phyloP scores from a whole-genome alignment of 2,329 filamentous ascomycete species.

The Dactylellina sp. region DNA sequence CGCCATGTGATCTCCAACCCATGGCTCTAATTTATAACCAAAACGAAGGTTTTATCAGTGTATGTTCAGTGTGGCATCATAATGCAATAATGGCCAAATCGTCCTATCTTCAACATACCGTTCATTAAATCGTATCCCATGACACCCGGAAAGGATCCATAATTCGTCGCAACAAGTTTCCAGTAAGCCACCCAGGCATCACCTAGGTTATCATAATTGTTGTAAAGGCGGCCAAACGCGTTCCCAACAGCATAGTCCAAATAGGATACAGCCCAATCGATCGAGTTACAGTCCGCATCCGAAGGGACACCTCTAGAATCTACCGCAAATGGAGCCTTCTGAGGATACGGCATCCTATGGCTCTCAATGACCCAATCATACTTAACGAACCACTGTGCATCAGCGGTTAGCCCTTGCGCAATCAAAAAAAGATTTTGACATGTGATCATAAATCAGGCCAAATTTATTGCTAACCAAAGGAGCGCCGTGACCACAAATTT shows the following conservation, averaged over 20 bases:
- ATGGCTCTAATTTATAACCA: slow-evolving; percentile 28
- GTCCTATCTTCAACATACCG: slow-evolving; percentile 18
- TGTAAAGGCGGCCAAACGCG: slow-evolving; percentile 52
- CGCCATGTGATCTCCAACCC: slow-evolving; percentile 54
- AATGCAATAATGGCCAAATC: not conserved
- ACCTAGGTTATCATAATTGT: slow-evolving; percentile 53
- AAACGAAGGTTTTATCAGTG: not conserved
- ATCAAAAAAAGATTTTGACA: too few species aligned
- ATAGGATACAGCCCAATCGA: slow-evolving; percentile 50
- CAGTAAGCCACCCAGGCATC: slow-evolving; percentile 53
- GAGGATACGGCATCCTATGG: slow-evolving; percentile 50
- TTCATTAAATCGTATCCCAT: slow-evolving; percentile 57
- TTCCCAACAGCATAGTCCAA: slow-evolving; percentile 50
- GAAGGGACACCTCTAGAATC: slow-evolving; percentile 42
- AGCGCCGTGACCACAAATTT: slow-evolving; percentile 51
- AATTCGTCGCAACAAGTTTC: slow-evolving; percentile 43
- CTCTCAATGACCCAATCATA: slow-evolving; percentile 40
- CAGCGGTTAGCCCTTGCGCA: too few species aligned
- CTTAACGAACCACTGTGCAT: slow-evolving; percentile 53
- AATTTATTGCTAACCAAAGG: slow-evolving; percentile 24
- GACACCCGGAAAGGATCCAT: slow-evolving; percentile 26
- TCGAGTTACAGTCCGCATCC: slow-evolving; percentile 46
- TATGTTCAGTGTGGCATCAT: too few species aligned
- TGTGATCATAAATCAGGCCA: not conserved
- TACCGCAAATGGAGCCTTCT: slow-evolving; percentile 45